Base-by-base conservation (phyloP, 2,329 filamentous ascomycete species). In the Coleophoma cylindrospora region DNA sequence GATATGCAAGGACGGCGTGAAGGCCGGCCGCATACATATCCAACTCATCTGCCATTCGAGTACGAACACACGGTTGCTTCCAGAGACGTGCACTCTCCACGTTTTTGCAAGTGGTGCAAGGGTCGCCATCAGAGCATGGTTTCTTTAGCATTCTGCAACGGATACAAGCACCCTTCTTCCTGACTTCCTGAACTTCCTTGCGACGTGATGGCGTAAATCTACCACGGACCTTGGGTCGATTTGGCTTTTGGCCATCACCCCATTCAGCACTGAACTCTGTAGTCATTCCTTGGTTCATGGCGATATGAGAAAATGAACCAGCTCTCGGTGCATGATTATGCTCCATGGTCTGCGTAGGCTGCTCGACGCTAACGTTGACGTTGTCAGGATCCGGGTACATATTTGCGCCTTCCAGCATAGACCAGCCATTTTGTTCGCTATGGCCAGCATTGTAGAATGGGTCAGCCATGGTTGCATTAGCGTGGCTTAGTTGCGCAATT, bases 61-160 rank as follows among this genome's bases (percentile, higher is more conserved):
- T 83, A 43, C 83, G 74, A 21, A 84, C 76, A 59, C 83, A 86
- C 10, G 80, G 79, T 3, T 76, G 77, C 52, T 76, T 78, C 83
- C 83, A 86, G n/a, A 86, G 74, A 9, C 83, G 74, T 1, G 83
- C 81, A 3, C 77, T 75, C 37, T 85, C 67, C 1, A 86, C 81
- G 59, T 81, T 84, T 53, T 76, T 75, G 54, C 83, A 86, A 1
- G 81, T 81, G 48, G 79, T 75, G 56, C 83, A 86, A 0, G 82
- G 81, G 7, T 74, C 78, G 33, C 80, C 82, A 51, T 75, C 77
- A n/a, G 80, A 82, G 59, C 83, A 86, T 1, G 80, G 83, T 67
- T 86, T 86, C 50, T 82, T 75, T 34, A 86, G 66, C 54, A 86
- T 84, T 36, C 81, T 75, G 59, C 83, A 86, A 41, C 83, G 72